phyloP scores from a whole-genome alignment of 2,329 filamentous ascomycete species.

The Blastomyces silverae region DNA sequence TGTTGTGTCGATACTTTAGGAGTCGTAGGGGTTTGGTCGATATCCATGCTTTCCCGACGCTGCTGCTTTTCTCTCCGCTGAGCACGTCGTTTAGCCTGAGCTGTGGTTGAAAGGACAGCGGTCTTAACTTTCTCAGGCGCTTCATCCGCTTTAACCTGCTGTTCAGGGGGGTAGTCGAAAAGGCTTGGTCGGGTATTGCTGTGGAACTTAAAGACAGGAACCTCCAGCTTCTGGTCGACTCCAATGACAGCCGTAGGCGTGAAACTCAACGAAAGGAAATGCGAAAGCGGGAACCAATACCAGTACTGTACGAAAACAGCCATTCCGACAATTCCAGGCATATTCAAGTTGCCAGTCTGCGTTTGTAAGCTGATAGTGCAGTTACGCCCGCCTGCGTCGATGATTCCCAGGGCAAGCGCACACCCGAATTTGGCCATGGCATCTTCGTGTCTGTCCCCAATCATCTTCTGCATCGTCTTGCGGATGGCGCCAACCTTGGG shows the following conservation, averaged over 20 bases:
- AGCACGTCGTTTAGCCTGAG: conserved; percentile 89
- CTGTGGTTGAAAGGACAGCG: conserved; percentile 90
- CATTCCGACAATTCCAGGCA: conserved; percentile 96
- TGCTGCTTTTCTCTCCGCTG: conserved; percentile 90
- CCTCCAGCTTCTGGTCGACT: conserved; percentile 86
- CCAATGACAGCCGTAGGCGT: conserved; percentile 95
- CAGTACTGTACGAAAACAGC: conserved; percentile 98
- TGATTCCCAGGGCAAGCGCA: conserved; percentile 88
- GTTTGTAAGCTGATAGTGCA: conserved; percentile 98
- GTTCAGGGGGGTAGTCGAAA: conserved; percentile 96
- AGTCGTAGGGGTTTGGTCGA: conserved; percentile 71
- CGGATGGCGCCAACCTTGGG: conserved; percentile 87
- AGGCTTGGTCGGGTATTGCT: conserved; percentile 89
- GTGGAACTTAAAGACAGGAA: conserved; percentile 91
- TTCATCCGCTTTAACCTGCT: conserved; percentile 90
- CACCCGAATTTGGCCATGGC: conserved; percentile 99
- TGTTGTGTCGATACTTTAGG: conserved; percentile 57
- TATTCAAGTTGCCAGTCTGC: conserved; percentile 96
- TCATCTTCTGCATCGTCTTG: conserved; percentile 89
- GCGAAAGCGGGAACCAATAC: conserved; percentile 99
- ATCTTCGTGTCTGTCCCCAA: conserved; percentile 92
- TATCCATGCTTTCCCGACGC: conserved; percentile 88
- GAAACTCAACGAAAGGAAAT: conserved; percentile 93
- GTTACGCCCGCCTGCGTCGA: conserved; percentile 95
- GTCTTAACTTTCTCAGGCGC: conserved; percentile 90